phyloP scores from a whole-genome alignment of 129 eudicot genomes.

The Flaveria trinervia region DNA sequence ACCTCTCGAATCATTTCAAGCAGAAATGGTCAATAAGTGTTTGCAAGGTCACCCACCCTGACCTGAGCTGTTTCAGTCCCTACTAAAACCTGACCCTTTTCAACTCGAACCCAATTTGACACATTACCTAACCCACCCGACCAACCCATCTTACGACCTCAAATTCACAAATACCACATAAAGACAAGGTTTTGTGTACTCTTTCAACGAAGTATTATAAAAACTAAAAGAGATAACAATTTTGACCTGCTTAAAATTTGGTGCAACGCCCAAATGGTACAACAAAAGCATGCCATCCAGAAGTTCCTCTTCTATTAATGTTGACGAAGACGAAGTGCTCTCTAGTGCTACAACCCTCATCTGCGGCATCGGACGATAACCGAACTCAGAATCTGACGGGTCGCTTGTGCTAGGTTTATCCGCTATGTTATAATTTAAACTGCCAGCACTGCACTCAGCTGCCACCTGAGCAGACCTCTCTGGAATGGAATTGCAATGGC shows the following conservation, averaged over 20 bases:
- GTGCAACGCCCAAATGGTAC: slow-evolving; percentile 94
- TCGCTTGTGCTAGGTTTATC: slow-evolving; percentile 99
- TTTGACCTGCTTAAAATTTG: slow-evolving; percentile 86
- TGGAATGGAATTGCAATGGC: slow-evolving; percentile 67
- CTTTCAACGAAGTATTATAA: slow-evolving; percentile 11
- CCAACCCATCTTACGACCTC: not conserved
- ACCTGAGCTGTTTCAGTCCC: not conserved
- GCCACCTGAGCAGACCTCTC: slow-evolving; percentile 95
- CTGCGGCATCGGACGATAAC: slow-evolving; percentile 71
- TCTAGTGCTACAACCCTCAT: slow-evolving; percentile 65
- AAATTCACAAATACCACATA: not conserved
- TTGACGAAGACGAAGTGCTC: slow-evolving; percentile 64
- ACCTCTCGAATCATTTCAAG: not conserved
- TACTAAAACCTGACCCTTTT: too few relatives aligned
- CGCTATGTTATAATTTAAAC: slow-evolving; percentile 75
- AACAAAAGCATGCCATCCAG: slow-evolving; percentile 89
- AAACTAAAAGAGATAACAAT: not conserved
- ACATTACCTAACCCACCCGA: not conserved
- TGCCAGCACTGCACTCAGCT: slow-evolving; percentile 77
- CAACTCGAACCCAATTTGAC: too few relatives aligned
- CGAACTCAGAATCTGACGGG: slow-evolving; percentile 76
- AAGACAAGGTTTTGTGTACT: slow-evolving; percentile 1
- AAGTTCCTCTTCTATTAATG: slow-evolving; percentile 93
- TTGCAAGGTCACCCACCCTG: not conserved
- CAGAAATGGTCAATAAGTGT: not conserved